A percentile compares a stretch with the other conserved stretches of the same genome.
Evolutionary conservation across 2,329 filamentous ascomycete species (phyloP).

Genomic region (Botrytis porri): DNA sequence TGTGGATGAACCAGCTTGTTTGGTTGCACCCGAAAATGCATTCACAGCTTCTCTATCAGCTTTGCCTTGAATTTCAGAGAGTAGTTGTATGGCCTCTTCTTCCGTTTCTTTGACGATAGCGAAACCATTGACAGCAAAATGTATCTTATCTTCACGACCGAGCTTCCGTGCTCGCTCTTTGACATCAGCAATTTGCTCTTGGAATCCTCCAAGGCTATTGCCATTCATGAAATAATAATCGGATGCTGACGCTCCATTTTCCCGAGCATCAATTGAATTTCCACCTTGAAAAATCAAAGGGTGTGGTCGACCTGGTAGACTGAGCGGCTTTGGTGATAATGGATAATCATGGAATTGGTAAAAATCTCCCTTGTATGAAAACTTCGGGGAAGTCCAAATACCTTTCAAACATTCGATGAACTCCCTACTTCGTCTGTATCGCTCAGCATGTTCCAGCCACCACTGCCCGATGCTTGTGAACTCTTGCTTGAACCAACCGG

Average conservation of each 20-base stretch:
- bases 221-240: constrained; percentile 57
- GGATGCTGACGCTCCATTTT: constrained; percentile 47
- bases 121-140: constrained; percentile 51
- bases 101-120: constrained; percentile 50
- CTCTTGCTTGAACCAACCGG: constrained; percentile 53
- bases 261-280: constrained; percentile 49
- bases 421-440: constrained; percentile 48
- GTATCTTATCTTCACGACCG: constrained; percentile 45
- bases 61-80: constrained; percentile 53
- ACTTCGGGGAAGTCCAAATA: constrained; percentile 50
- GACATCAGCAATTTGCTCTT: constrained; percentile 49
- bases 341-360: constrained; percentile 52
- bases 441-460: constrained; percentile 54
- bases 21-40: constrained; percentile 48
- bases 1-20: constrained; percentile 49
- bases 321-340: constrained; percentile 49
- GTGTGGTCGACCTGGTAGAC: constrained; percentile 44
- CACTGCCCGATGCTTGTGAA: constrained; percentile 52
- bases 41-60: constrained; percentile 50
- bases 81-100: constrained; percentile 48
- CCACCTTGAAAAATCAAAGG: constrained; percentile 54
- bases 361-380: constrained; percentile 51
- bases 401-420: constrained; percentile 51
- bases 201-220: constrained; percentile 53
- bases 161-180: constrained; percentile 45